Evolutionary conservation across 2,329 filamentous ascomycete species (phyloP), one percentile per base, ranked within the genome.

Genomic region (Neurospora crassa): DNA sequence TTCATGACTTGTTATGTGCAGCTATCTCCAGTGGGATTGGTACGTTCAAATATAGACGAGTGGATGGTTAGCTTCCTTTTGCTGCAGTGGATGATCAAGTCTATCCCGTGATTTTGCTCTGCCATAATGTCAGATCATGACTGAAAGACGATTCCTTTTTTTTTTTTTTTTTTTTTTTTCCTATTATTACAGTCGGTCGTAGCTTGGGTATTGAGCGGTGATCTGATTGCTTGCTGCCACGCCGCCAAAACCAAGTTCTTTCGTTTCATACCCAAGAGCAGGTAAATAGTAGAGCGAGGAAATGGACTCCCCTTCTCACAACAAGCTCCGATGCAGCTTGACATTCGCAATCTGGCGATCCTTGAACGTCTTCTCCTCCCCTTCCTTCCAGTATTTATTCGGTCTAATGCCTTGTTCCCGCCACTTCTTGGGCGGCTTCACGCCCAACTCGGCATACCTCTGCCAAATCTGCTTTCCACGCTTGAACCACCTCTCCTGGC

Each of bases 341-440:
- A 63, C 37, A 59, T 68, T 40, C 16, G 67, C 67, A 29, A 74
- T 24, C 43, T 73, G 70, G 18, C 53, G 40, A 67, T 68, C 72
- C 74, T 68, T 41, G 29, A n/a, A 72, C 40, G 34, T 42, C 24
- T 42, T 71, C 70, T 63, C 53, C 53, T 63, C 53, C 29, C 53
- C 29, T 63, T 71, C 71, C 63, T 77, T 75, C 73, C 74, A 78
- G 34, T 63, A 76, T 7, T 82, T 82, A 67, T 84, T 82, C 42
- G 84, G 79, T 6, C 79, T 80, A 67, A 88, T 80, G 40, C 87
- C 87, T 78, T 87, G 86, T 10, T 79, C 78, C 70, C 88, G 86
- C 89, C 89, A 91, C 76, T 81, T 84, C 76, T 80, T 81, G 6
- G 89, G 89, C 69, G 89, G 88, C 80, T 89, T 90, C 76, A 84